Percentiles rank a stretch among this genome's conserved stretches.
Conservation (phyloP, 768 basidiomycete species). For the Leccinum boreale region DNA sequence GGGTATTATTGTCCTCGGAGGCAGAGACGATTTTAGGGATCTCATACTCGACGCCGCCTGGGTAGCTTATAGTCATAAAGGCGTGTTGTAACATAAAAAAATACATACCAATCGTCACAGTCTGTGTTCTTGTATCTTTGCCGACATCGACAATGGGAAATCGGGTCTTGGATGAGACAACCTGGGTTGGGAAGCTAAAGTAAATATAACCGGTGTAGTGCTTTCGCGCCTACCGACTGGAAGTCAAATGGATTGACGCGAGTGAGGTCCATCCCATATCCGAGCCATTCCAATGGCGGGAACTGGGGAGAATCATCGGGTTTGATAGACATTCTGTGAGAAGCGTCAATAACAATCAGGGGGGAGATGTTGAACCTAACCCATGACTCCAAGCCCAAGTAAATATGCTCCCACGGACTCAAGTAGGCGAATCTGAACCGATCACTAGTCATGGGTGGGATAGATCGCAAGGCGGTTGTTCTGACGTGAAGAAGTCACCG, state of each 20-base stretch:
- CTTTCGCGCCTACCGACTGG: neutral
- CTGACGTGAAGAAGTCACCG: neutral
- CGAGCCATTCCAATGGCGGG: conserved; percentile 5
- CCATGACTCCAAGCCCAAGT: neutral
- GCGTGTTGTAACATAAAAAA: neutral
- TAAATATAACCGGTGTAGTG: neutral
- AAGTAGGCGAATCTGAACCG: neutral
- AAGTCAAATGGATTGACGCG: neutral
- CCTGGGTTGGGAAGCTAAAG: neutral
- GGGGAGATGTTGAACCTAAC: neutral
- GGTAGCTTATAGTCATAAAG: neutral
- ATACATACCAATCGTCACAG: neutral
- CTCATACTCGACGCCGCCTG: conserved; percentile 3
- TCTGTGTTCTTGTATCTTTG: neutral
- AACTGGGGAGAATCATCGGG: neutral
- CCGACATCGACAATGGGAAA: conserved; percentile 1
- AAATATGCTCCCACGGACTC: neutral
- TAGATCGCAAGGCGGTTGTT: neutral
- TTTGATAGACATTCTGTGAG: neutral
- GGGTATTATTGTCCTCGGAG: neutral
- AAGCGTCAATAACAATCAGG: neutral
- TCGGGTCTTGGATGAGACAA: neutral
- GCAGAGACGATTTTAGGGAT: conserved; percentile 1
- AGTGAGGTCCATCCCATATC: conserved; percentile 4
- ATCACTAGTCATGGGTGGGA: neutral